Conservation (phyloP, 352 stramenopile genomes). For the Pythium graminicola region DNA sequence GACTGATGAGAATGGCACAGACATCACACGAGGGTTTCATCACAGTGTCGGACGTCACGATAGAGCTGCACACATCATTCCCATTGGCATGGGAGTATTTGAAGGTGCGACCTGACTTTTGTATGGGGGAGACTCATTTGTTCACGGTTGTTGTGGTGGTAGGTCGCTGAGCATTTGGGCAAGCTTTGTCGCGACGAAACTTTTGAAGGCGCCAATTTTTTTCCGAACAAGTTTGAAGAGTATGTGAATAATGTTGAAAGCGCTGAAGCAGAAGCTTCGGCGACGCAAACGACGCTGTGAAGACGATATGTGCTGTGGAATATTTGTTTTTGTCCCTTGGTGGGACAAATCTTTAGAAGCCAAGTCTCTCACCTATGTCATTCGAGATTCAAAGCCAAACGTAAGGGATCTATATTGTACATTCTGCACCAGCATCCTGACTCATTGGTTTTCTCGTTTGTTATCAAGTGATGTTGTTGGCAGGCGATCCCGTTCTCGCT, state of each 20-base stretch:
- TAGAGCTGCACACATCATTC: slow-evolving; percentile 90
- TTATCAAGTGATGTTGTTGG: not conserved
- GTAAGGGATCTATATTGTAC: too few relatives aligned
- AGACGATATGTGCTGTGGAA: not conserved
- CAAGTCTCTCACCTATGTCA: too few relatives aligned
- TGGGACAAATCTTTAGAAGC: too few relatives aligned
- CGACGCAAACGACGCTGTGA: not conserved
- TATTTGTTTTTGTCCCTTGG: not conserved
- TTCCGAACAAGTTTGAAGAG: slow-evolving; percentile 67
- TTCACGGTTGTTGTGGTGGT: not conserved
- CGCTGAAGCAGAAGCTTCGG: slow-evolving; percentile 7
- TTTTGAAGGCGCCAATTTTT: slow-evolving; percentile 94
- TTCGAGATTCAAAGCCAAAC: too few relatives aligned
- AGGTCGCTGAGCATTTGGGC: slow-evolving; percentile 90
- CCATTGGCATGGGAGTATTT: slow-evolving; percentile 95
- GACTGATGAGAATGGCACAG: slow-evolving; percentile 68
- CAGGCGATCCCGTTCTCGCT: slow-evolving; percentile 16
- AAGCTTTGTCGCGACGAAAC: slow-evolving; percentile 95
- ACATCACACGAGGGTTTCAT: slow-evolving; percentile 73
- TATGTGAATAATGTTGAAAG: slow-evolving; percentile 3
- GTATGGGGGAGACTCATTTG: not conserved
- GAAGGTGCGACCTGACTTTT: slow-evolving; percentile 35
- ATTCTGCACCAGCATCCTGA: too few relatives aligned
- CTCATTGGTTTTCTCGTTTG: slow-evolving; percentile 18
- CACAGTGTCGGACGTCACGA: slow-evolving; percentile 88